Percentiles rank a stretch among this genome's conserved stretches.
Evolutionary conservation across 148 eudicot species (phyloP).

Genomic region (Rhododendron ovatum): DNA sequence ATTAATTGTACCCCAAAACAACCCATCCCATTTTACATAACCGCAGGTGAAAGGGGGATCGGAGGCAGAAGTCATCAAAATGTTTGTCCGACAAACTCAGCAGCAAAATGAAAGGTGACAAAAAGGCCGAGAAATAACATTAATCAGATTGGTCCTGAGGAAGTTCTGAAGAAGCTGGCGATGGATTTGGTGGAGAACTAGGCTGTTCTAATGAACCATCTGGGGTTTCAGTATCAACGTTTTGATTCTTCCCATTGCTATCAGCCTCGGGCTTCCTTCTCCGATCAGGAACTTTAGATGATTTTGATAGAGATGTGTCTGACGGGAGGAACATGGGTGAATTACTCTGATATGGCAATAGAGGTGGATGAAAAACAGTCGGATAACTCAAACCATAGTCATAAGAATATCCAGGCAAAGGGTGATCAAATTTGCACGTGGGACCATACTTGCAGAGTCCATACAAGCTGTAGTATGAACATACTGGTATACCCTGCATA

Average conservation of each 20-base stretch:
- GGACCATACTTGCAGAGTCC: constrained; percentile 70
- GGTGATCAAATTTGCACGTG: constrained; percentile 67
- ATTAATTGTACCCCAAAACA: not conserved
- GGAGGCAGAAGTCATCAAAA: constrained; percentile 5
- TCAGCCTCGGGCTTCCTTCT: constrained; percentile 9
- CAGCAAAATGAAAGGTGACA: not conserved
- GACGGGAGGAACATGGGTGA: constrained; percentile 10
- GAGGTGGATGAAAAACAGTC: constrained; percentile 19
- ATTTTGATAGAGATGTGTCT: constrained; percentile 18
- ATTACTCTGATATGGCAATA: constrained; percentile 28
- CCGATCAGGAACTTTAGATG: constrained; percentile 18
- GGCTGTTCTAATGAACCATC: constrained; percentile 16
- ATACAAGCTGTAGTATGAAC: constrained; percentile 41
- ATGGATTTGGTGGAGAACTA: constrained; percentile 17
- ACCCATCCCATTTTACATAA: not conserved
- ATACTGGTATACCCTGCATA: constrained; percentile 48
- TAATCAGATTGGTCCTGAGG: constrained; percentile 21
- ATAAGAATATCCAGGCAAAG: constrained; percentile 34
- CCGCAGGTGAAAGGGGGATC: constrained; percentile 16
- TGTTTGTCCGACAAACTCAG: not conserved
- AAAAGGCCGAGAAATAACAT: not conserved
- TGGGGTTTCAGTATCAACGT: not conserved
- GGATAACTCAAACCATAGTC: constrained; percentile 33
- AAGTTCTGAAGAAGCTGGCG: constrained; percentile 11
- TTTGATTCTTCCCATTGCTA: constrained; percentile 7